Conservation (phyloP, 140 eudicot genomes). For the Oenanthe javanica region DNA sequence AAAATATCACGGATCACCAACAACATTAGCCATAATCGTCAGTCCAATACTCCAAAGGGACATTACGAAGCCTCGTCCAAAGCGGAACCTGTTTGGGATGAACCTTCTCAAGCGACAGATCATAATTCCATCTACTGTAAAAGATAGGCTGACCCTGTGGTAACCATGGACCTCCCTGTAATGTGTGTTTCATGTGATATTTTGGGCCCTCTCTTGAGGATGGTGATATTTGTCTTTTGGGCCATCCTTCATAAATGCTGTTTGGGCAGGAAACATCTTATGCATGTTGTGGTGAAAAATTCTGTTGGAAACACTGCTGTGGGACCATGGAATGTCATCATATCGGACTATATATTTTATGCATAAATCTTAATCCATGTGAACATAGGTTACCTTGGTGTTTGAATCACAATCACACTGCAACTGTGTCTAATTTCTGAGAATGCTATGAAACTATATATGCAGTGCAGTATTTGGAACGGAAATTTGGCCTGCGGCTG, state of each 20-base stretch:
- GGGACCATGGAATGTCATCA: not conserved
- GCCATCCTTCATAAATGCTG: not conserved
- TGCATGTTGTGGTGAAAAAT: not conserved
- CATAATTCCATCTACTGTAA: not conserved
- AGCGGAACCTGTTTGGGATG: not conserved
- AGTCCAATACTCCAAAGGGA: not conserved
- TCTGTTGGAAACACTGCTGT: not conserved
- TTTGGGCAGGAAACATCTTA: not conserved
- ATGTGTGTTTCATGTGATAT: not conserved
- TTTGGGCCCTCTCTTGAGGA: not conserved
- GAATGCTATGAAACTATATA: conserved; percentile 22
- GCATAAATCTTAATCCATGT: not conserved
- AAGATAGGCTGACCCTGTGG: not conserved
- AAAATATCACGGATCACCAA: too few species aligned
- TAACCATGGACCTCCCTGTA: not conserved
- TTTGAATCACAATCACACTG: not conserved
- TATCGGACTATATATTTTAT: not conserved
- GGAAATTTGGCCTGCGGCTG: conserved; percentile 99
- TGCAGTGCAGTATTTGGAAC: conserved; percentile 98
- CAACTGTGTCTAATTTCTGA: conserved; percentile 7
- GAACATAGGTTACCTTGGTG: not conserved
- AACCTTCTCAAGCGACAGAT: not conserved
- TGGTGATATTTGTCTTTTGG: not conserved
- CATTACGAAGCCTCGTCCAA: not conserved
- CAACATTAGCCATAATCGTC: not conserved